Conservation (phyloP, 257 asterid genomes). For the Solanum commersonii region DNA sequence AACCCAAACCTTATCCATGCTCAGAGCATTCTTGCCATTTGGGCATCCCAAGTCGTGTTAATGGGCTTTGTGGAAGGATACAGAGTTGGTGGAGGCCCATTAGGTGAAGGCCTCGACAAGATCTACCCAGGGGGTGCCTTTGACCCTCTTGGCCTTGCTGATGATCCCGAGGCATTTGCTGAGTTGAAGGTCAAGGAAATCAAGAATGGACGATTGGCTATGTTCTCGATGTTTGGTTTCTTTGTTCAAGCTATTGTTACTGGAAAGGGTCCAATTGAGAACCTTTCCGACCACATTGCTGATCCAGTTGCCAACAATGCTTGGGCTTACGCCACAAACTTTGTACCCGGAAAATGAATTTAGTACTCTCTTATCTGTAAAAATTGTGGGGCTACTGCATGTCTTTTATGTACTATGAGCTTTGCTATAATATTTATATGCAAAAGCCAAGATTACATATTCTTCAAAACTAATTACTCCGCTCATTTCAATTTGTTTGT, state of each 20-base stretch:
- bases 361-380: neutral
- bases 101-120: conserved; percentile 81
- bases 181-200: conserved; percentile 49
- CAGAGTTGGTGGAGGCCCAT: conserved; percentile 87
- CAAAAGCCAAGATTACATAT: neutral
- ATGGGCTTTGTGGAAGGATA: conserved; percentile 81
- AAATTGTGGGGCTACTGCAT: neutral
- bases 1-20: conserved; percentile 88
- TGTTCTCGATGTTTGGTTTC: conserved; percentile 68
- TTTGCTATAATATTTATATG: neutral
- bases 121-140: conserved; percentile 72
- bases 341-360: conserved; percentile 63
- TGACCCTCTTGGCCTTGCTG: conserved; percentile 67
- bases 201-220: conserved; percentile 67
- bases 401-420: neutral
- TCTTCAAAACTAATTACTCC: neutral
- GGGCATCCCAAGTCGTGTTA: conserved; percentile 73
- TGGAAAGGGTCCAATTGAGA: conserved; percentile 79
- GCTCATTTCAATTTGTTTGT: neutral
- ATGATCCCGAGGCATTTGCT: conserved; percentile 45
- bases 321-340: conserved; percentile 84
- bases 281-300: conserved; percentile 57
- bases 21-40: conserved; percentile 79
- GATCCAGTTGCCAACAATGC: conserved; percentile 87
- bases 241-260: conserved; percentile 91